phyloP scores from a whole-genome alignment of 2,329 filamentous ascomycete genomes.

The Aspergillus piperis region DNA sequence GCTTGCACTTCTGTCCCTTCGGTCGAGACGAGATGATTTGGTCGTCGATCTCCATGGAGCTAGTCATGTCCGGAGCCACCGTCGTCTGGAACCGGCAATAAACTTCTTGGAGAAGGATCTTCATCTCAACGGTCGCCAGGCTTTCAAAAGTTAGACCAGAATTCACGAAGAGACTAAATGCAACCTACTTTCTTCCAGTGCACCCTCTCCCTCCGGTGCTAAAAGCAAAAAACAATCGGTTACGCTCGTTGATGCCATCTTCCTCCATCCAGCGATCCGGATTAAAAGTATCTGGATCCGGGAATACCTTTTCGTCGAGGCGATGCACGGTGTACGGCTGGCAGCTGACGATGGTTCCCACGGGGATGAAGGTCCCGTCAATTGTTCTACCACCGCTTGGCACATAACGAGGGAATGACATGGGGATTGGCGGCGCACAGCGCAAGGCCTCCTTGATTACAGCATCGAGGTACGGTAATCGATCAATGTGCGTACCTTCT shows the following conservation, averaged over 20 bases:
- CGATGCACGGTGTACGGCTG: slow-evolving; percentile 43
- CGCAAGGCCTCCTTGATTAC: slow-evolving; percentile 64
- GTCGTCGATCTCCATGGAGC: slow-evolving; percentile 65
- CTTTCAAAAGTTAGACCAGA: slow-evolving; percentile 31
- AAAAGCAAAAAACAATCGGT: slow-evolving; percentile 66
- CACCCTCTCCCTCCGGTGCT: slow-evolving; percentile 66
- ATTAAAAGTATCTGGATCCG: slow-evolving; percentile 32
- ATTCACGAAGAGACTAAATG: background rate
- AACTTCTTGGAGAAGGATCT: slow-evolving; percentile 62
- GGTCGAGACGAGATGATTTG: slow-evolving; percentile 69
- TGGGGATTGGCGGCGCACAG: slow-evolving; percentile 56
- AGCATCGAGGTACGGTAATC: slow-evolving; percentile 61
- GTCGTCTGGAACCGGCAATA: slow-evolving; percentile 61
- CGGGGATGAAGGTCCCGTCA: slow-evolving; percentile 38
- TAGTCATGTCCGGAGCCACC: slow-evolving; percentile 55
- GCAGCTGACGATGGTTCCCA: slow-evolving; percentile 41
- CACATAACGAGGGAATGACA: slow-evolving; percentile 51
- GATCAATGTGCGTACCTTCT: slow-evolving; percentile 35
- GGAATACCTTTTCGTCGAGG: slow-evolving; percentile 31
- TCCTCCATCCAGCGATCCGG: slow-evolving; percentile 40
- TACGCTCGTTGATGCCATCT: slow-evolving; percentile 41
- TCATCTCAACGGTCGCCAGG: slow-evolving; percentile 69
- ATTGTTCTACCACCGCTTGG: slow-evolving; percentile 43
- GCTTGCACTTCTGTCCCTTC: slow-evolving; percentile 59
- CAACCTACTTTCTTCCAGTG: slow-evolving; percentile 54